phyloP scores from a whole-genome alignment of 2,329 filamentous ascomycete genomes.

The Phyllosticta capitalensis region DNA sequence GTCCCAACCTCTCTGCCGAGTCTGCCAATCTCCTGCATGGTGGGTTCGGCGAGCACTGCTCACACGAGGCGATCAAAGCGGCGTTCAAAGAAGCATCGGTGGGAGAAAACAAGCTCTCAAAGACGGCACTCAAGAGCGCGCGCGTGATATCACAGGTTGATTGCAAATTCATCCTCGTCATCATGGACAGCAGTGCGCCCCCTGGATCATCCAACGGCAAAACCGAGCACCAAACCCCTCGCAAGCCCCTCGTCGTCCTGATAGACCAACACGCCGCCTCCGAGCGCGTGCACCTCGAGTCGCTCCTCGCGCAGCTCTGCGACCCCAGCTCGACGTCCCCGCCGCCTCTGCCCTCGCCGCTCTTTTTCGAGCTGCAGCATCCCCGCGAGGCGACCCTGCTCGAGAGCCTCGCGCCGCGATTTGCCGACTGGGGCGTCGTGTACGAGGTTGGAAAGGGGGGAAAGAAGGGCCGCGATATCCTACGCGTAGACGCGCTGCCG shows the following conservation, averaged over 20 bases:
- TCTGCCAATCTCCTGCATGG: not conserved
- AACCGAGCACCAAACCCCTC: not conserved
- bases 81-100: slow-evolving; percentile 21
- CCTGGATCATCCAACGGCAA: not conserved
- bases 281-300: slow-evolving; percentile 73
- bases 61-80: slow-evolving; percentile 13
- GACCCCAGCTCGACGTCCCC: slow-evolving; percentile 11
- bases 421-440: slow-evolving; percentile 65
- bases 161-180: slow-evolving; percentile 74
- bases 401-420: slow-evolving; percentile 42
- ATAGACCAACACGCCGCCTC: slow-evolving; percentile 94
- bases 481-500: slow-evolving; percentile 55
- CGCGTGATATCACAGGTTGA: slow-evolving; percentile 76
- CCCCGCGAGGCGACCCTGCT: slow-evolving; percentile 53
- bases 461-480: slow-evolving; percentile 8
- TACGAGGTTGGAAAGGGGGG: slow-evolving; percentile 40
- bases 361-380: slow-evolving; percentile 55
- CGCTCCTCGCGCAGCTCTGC: slow-evolving; percentile 53
- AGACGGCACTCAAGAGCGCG: slow-evolving; percentile 48
- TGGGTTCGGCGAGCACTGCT: not conserved
- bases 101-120: slow-evolving; percentile 44
- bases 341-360: slow-evolving; percentile 8
- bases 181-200: slow-evolving; percentile 32
- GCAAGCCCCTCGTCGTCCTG: slow-evolving; percentile 50
- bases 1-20: slow-evolving; percentile 30